Evolutionary conservation across 208 protist genomes (phyloP).

Genomic region (Spongospora subterranea): DNA sequence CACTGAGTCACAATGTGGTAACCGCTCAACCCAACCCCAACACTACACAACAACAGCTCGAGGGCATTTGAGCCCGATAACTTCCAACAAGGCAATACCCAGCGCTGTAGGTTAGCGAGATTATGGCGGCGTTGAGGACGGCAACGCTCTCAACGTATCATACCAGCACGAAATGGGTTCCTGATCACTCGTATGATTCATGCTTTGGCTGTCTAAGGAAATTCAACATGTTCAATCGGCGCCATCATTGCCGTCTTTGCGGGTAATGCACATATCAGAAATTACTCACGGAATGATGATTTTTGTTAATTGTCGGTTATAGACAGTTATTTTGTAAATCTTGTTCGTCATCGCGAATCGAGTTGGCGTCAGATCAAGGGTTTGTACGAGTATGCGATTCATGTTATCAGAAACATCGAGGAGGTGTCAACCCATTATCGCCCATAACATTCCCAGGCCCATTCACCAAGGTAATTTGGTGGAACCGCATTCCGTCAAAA

Average conservation of each 20-base stretch:
- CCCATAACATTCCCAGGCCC: background rate
- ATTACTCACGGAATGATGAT: background rate
- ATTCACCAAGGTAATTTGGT: background rate
- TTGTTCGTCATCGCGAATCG: background rate
- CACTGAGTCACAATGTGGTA: too few species aligned
- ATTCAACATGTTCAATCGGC: conserved; percentile 58
- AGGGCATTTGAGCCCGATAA: too few species aligned
- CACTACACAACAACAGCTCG: too few species aligned
- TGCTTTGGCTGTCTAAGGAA: conserved; percentile 47
- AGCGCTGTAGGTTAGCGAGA: too few species aligned
- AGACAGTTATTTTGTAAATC: conserved; percentile 34
- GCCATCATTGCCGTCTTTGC: conserved; percentile 52
- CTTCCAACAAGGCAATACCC: too few species aligned
- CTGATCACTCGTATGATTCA: conserved; percentile 42
- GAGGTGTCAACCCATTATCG: background rate
- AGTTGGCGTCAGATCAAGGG: conserved; percentile 18
- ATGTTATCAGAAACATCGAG: background rate
- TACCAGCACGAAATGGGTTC: background rate
- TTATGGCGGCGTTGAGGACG: background rate
- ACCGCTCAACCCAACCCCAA: too few species aligned
- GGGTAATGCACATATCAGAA: background rate
- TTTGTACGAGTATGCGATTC: conserved; percentile 38
- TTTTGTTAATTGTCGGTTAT: background rate
- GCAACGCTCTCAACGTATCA: background rate
- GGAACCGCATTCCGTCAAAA: background rate